Evolutionary conservation across 2,329 filamentous ascomycete species (phyloP).

Genomic region (Botryosphaeria dothidea): DNA sequence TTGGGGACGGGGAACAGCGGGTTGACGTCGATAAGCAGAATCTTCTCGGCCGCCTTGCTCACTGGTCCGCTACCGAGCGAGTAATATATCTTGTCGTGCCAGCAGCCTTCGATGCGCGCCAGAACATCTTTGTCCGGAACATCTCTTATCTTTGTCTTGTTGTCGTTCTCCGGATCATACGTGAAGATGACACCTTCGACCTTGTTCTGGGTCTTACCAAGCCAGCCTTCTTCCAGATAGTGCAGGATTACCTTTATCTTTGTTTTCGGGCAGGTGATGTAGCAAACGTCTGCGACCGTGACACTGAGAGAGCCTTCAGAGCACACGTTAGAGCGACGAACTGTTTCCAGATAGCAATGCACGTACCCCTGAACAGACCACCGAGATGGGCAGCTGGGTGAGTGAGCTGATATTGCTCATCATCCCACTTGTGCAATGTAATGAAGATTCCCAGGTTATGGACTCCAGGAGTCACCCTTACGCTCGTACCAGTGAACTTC

Average conservation of each 20-base stretch:
- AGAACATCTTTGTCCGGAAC: constrained; percentile 84
- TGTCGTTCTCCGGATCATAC: constrained; percentile 85
- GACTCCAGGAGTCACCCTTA: constrained; percentile 87
- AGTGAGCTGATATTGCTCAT: constrained; percentile 92
- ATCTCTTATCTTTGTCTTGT: constrained; percentile 76
- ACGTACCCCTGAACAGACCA: constrained; percentile 71
- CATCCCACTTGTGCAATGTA: constrained; percentile 72
- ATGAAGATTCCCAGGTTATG: constrained; percentile 97
- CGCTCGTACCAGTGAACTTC: constrained; percentile 94
- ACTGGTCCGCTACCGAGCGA: constrained; percentile 51
- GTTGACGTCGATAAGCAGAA: constrained; percentile 82
- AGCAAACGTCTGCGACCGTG: constrained; percentile 86
- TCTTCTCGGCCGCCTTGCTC: constrained; percentile 54
- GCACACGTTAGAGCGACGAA: not conserved
- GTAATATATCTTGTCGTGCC: constrained; percentile 73
- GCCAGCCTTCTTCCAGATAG: constrained; percentile 93
- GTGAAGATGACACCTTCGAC: constrained; percentile 89
- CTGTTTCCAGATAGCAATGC: not conserved
- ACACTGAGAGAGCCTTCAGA: constrained; percentile 71
- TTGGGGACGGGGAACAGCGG: constrained; percentile 81
- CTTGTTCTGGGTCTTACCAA: constrained; percentile 86
- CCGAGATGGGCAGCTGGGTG: constrained; percentile 93
- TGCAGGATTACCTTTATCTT: constrained; percentile 88
- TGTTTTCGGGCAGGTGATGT: constrained; percentile 85
- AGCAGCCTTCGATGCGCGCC: constrained; percentile 78